A percentile compares a stretch with the other conserved stretches of the same genome.
Evolutionary conservation across 169 alveolate genomes (phyloP).

Genomic region (Perkinsus olseni): DNA sequence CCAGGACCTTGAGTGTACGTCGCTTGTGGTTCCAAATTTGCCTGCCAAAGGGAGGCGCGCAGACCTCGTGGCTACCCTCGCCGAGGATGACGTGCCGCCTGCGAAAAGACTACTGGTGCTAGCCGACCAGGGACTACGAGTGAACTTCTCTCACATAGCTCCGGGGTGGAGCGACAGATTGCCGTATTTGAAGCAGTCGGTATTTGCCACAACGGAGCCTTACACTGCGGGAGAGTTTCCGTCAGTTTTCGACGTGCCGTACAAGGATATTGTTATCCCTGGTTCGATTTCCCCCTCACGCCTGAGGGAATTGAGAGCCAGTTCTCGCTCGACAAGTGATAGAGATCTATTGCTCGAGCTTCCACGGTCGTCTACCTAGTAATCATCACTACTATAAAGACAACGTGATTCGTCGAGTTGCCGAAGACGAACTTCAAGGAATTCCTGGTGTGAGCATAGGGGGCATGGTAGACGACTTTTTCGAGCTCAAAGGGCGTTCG

Average conservation of each 20-base stretch:
- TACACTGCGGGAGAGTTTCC: not conserved
- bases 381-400: not conserved
- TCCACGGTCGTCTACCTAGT: not conserved
- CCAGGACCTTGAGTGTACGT: not conserved
- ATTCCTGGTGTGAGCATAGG: not conserved
- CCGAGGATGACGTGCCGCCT: not conserved
- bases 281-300: not conserved
- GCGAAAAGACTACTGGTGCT: not conserved
- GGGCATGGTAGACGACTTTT: constrained; percentile 3
- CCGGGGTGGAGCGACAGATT: not conserved
- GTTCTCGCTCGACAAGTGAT: not conserved
- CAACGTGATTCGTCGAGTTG: not conserved
- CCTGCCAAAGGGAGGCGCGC: not conserved
- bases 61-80: not conserved
- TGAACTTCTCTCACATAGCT: not conserved
- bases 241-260: not conserved
- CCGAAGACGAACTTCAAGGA: not conserved
- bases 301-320: not conserved
- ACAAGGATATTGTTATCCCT: constrained; percentile 1
- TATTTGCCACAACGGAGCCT: not conserved
- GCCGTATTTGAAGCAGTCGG: not conserved
- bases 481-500: not conserved
- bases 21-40: not conserved
- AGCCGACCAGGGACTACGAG: not conserved
- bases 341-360: not conserved